Conservation (phyloP, 768 basidiomycete species). For the Kwoniella sp. region DNA sequence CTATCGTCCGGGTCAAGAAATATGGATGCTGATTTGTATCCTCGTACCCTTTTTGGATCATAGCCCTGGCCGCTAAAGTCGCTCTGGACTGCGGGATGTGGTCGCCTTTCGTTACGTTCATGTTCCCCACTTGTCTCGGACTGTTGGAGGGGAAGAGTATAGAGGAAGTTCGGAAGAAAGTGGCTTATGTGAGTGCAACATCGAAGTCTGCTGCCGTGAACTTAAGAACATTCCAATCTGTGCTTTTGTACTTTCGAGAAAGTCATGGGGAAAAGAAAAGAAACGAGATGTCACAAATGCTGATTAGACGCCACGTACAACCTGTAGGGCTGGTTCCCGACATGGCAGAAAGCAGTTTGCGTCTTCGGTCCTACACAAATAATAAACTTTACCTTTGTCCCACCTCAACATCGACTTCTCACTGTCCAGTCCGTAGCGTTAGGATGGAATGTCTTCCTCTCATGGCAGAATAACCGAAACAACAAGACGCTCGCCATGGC, state of each 20-base stretch:
- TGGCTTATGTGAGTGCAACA: conserved; percentile 35
- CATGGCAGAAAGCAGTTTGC: conserved; percentile 40
- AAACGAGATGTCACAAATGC: not conserved
- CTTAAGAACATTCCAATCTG: no score
- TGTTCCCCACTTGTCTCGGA: conserved; percentile 46
- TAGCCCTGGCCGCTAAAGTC: conserved; percentile 39
- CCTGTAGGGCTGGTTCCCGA: conserved; percentile 39
- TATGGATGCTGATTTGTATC: no score
- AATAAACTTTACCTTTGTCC: conserved; percentile 50
- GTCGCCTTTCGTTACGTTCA: conserved; percentile 48
- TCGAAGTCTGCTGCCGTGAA: not conserved
- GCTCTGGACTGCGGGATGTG: conserved; percentile 42
- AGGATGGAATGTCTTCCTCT: conserved; percentile 54
- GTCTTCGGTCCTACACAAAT: conserved; percentile 52
- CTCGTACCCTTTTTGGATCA: no score
- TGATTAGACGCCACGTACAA: no score
- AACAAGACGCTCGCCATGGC: conserved; percentile 35
- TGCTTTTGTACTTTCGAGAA: no score
- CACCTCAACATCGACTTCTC: conserved; percentile 45
- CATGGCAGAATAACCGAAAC: conserved; percentile 48
- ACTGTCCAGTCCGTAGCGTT: conserved; percentile 47
- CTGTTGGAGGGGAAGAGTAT: conserved; percentile 46
- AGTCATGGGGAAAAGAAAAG: not conserved
- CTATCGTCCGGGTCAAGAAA: no score
- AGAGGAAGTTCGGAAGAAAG: conserved; percentile 44